Base-by-base conservation (phyloP, 495 filamentous ascomycete species). In the Hyaloscypha hepaticicola region DNA sequence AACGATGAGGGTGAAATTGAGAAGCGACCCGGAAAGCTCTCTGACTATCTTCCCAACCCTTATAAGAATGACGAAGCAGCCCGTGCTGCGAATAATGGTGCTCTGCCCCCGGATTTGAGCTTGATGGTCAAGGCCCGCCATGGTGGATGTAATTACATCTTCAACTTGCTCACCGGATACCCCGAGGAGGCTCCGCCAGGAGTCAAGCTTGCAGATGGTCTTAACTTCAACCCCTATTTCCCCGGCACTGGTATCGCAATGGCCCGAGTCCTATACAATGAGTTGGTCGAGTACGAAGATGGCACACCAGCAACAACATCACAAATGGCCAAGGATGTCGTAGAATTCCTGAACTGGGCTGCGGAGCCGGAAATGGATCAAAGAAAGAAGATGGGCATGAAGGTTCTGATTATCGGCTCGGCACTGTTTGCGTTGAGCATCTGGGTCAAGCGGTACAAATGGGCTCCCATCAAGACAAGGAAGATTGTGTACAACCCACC, bases 181-280 rank as follows among this genome's bases (percentile, higher is more conserved):
- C 95, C 95, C 61, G 95, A 99, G 70, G 94, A 99, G 80, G 85
- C 92, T 55, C 95, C 95, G 14, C 89, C 95, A 48, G 95, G 95
- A 71, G 91, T 87, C 65, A 76, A 79, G 65, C 86, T 99, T 68
- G 83, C 84, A 63, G 84, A 87, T 64, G 95, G 95, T 67, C 87
- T 99, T 75, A 96, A 98, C 85, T 99, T 99, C 86, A 99, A 99
- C 86, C 95, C 95, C 28, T 99, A 97, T 83, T 99, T 99, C 87
- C 95, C 95, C 58, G 96, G 96, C 70, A 98, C 95, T 67, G 95
- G 93, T 71, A 99, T 99, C 77, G 96, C 90, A 71, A 99, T 99
- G 96, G 93, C 89, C 71, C 93, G 96, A 83, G 94, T 97, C 62
- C 86, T 99, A 51, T 99, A 94, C 79, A 94, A 99, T 70, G 96